Evolutionary conservation across 306 rosid species (phyloP).

Genomic region (Urtica urens): DNA sequence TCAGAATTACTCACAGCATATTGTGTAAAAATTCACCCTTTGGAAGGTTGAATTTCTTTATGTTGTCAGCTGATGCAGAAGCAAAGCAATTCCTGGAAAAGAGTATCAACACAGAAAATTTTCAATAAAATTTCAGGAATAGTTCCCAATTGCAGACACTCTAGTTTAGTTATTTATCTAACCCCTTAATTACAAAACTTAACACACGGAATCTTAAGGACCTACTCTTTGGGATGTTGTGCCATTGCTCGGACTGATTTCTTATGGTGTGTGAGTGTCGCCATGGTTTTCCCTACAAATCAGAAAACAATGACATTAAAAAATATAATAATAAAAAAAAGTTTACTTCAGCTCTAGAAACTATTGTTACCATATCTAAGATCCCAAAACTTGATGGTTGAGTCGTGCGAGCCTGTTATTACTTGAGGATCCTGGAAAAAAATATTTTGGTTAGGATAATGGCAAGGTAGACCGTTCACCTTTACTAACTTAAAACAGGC

Average conservation of each 20-base stretch:
- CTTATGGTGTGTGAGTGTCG: conserved; percentile 90
- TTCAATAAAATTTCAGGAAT: conserved; percentile 1
- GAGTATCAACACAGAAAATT: neutral
- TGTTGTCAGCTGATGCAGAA: conserved; percentile 98
- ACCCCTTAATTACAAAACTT: conserved; percentile 4
- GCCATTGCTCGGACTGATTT: conserved; percentile 97
- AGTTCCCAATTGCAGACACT: neutral
- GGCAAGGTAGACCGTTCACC: too few relatives aligned
- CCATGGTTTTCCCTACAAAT: conserved; percentile 74
- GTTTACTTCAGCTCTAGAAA: neutral
- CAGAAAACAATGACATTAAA: neutral
- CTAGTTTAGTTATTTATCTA: conserved; percentile 2
- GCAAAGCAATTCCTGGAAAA: conserved; percentile 69
- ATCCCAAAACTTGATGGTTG: conserved; percentile 97
- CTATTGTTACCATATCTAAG: conserved; percentile 76
- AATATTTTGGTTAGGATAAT: too few relatives aligned
- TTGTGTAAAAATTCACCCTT: conserved; percentile 91
- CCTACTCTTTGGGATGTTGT: conserved; percentile 93
- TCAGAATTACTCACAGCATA: conserved; percentile 75
- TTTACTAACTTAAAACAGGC: neutral
- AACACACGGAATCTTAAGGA: conserved; percentile 1
- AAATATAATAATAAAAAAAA: neutral
- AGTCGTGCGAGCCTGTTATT: conserved; percentile 91
- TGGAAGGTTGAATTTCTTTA: conserved; percentile 88
- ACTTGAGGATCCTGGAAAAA: conserved; percentile 89